Conservation (phyloP, 371 early-diverging fungal species). For the Rhizopus sp. region DNA sequence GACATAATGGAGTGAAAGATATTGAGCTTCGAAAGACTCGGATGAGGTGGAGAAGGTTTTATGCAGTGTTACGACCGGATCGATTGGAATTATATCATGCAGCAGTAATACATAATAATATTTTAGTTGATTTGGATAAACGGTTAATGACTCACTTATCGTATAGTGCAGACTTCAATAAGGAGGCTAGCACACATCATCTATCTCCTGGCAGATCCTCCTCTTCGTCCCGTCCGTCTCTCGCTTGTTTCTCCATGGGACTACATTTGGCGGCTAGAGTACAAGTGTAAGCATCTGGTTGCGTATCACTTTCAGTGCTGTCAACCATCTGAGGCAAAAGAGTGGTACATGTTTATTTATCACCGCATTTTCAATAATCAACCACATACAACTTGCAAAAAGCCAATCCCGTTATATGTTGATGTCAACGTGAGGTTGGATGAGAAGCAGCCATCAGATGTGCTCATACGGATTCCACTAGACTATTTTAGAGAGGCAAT, state of each 20-base stretch:
- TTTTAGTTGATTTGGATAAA: neutral
- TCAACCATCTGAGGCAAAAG: conserved; percentile 18
- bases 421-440: conserved; percentile 17
- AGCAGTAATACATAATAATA: conserved; percentile 15
- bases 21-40: conserved; percentile 21
- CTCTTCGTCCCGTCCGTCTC: conserved; percentile 14
- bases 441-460: neutral
- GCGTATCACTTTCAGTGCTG: conserved; percentile 21
- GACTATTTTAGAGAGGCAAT: conserved; percentile 2
- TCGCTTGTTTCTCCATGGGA: conserved; percentile 13
- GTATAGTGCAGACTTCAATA: neutral
- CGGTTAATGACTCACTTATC: too few relatives aligned
- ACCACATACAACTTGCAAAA: conserved; percentile 25
- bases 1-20: conserved; percentile 7
- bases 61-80: conserved; percentile 15
- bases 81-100: conserved; percentile 25
- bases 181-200: conserved; percentile 22
- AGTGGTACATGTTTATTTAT: conserved; percentile 48
- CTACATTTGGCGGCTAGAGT: conserved; percentile 19
- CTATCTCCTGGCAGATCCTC: conserved; percentile 10
- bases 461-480: conserved; percentile 13
- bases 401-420: conserved; percentile 17
- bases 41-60: conserved; percentile 25
- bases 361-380: neutral
- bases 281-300: conserved; percentile 8